phyloP scores from a whole-genome alignment of 2,329 filamentous ascomycete genomes.

The Monilinia fructigena region DNA sequence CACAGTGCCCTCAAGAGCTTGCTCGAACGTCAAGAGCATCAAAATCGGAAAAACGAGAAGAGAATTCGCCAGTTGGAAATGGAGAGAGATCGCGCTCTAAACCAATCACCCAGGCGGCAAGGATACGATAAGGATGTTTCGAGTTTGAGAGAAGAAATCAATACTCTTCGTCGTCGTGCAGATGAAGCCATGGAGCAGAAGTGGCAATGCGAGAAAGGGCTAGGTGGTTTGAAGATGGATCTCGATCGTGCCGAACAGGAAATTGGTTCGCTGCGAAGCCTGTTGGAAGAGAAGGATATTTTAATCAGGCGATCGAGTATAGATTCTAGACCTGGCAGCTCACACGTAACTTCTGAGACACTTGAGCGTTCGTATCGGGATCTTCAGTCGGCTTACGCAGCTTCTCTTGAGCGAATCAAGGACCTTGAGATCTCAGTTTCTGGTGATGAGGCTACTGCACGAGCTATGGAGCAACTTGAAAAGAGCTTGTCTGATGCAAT shows the following conservation, averaged over 20 bases:
- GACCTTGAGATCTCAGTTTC: conserved; percentile 55
- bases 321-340: conserved; percentile 42
- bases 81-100: conserved; percentile 73
- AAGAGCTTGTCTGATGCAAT: conserved; percentile 67
- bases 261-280: conserved; percentile 73
- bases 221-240: conserved; percentile 90
- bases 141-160: conserved; percentile 79
- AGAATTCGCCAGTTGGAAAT: conserved; percentile 72
- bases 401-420: conserved; percentile 66
- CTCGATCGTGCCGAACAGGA: conserved; percentile 93
- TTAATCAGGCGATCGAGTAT: conserved; percentile 56
- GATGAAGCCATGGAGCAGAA: conserved; percentile 95
- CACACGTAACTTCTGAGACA: conserved; percentile 65
- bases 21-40: conserved; percentile 79
- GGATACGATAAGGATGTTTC: conserved; percentile 84
- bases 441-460: conserved; percentile 57
- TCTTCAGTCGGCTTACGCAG: conserved; percentile 67
- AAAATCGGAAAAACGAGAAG: conserved; percentile 81
- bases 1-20: conserved; percentile 84
- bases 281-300: conserved; percentile 82
- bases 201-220: conserved; percentile 90
- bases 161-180: conserved; percentile 76
- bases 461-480: conserved; percentile 65
- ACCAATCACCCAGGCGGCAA: conserved; percentile 66
- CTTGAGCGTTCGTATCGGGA: conserved; percentile 73